phyloP scores from a whole-genome alignment of 2,329 filamentous ascomycete genomes.

The Cercospora canescens region DNA sequence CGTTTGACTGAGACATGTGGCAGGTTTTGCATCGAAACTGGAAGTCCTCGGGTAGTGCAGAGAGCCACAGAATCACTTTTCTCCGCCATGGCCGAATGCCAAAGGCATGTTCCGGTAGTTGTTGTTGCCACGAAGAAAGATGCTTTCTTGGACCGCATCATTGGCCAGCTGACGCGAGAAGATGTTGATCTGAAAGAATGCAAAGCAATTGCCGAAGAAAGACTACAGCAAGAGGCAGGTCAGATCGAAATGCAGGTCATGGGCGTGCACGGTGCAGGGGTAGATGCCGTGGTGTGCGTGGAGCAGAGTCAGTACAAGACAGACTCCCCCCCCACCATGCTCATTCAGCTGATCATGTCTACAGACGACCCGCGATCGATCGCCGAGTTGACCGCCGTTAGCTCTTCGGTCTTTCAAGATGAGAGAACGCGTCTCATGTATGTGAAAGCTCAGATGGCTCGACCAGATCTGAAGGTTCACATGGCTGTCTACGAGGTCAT shows the following conservation, averaged over 20 bases:
- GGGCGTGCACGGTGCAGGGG: constrained; percentile 26
- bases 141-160: constrained; percentile 33
- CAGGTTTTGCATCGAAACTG: constrained; percentile 37
- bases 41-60: constrained; percentile 36
- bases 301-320: constrained; percentile 25
- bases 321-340: not conserved
- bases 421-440: constrained; percentile 38
- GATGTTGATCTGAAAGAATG: constrained; percentile 23
- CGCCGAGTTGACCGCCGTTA: constrained; percentile 32
- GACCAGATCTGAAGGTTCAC: constrained; percentile 39
- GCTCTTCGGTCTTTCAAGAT: constrained; percentile 35
- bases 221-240: constrained; percentile 27
- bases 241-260: constrained; percentile 27
- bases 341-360: not conserved
- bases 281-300: constrained; percentile 30
- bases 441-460: constrained; percentile 37
- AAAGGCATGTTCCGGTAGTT: constrained; percentile 36
- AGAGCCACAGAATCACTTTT: constrained; percentile 37
- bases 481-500: constrained; percentile 37
- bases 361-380: constrained; percentile 36
- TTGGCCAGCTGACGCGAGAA: constrained; percentile 20
- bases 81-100: constrained; percentile 34
- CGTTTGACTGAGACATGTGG: not conserved
- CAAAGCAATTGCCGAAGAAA: constrained; percentile 28
- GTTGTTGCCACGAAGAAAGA: constrained; percentile 39